These are phyloP conservation scores for Erodium trifolium DNA, from an alignment of 441 rosid species.

Conservation along the genomic window DNA sequence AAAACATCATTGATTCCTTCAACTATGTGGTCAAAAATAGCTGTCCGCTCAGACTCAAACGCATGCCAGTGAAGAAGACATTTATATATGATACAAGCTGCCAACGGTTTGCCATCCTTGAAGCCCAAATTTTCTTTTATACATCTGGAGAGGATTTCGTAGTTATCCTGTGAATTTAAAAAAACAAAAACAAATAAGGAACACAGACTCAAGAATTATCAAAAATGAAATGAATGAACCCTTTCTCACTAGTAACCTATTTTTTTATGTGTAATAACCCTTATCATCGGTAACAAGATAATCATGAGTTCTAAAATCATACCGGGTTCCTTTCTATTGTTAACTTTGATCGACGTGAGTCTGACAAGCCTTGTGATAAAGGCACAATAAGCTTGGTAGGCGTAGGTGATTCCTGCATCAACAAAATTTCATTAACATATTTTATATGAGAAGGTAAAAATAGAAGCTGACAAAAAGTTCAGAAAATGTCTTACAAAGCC, in stretches of 20 bases:
- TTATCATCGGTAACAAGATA: slow-evolving; percentile 1
- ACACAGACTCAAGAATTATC: neutral
- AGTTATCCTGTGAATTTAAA: slow-evolving; percentile 59
- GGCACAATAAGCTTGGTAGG: slow-evolving; percentile 73
- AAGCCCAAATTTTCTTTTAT: slow-evolving; percentile 84
- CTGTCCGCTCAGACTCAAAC: slow-evolving; percentile 86
- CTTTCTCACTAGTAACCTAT: too few species aligned
- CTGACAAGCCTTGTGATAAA: slow-evolving; percentile 57
- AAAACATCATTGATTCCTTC: slow-evolving; percentile 83
- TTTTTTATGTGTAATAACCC: neutral
- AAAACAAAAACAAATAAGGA: neutral
- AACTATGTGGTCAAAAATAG: slow-evolving; percentile 80
- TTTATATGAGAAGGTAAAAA: neutral
- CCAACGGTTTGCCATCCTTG: slow-evolving; percentile 69
- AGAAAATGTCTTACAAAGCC: slow-evolving; percentile 50
- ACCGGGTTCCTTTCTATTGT: slow-evolving; percentile 88
- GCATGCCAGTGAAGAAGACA: slow-evolving; percentile 95
- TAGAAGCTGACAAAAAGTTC: neutral
- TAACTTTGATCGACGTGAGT: slow-evolving; percentile 69
- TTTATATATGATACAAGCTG: slow-evolving; percentile 83
- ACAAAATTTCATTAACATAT: slow-evolving; percentile 8
- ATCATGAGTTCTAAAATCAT: slow-evolving; percentile 8
- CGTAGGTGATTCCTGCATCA: slow-evolving; percentile 79
- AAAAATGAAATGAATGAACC: neutral
- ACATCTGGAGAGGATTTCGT: slow-evolving; percentile 75